A percentile compares a stretch with the other conserved stretches of the same genome.
Evolutionary conservation across 2,329 filamentous ascomycete species (phyloP).

Genomic region (Myriosclerotinia curreyana): DNA sequence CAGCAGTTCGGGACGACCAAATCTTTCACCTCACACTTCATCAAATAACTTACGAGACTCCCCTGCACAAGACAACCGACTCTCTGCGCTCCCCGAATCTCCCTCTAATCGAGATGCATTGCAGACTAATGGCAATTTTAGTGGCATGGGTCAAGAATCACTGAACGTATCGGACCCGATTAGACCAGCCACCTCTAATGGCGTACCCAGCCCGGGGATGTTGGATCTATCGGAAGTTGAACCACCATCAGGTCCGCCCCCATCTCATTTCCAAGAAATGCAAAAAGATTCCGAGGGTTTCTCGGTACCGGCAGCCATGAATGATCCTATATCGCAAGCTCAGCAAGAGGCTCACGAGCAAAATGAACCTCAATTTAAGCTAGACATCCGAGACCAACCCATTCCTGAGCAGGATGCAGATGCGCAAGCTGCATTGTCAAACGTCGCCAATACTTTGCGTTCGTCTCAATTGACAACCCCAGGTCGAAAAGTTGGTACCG

Average conservation of each 20-base stretch:
- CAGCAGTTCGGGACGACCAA: slow-evolving; percentile 56
- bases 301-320: slow-evolving; percentile 62
- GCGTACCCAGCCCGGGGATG: slow-evolving; percentile 40
- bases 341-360: slow-evolving; percentile 59
- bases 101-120: slow-evolving; percentile 41
- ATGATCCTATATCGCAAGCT: slow-evolving; percentile 68
- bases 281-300: slow-evolving; percentile 73
- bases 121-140: slow-evolving; percentile 33
- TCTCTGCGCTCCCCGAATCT: slow-evolving; percentile 58
- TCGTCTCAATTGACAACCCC: slow-evolving; percentile 58
- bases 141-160: slow-evolving; percentile 37
- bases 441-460: slow-evolving; percentile 70
- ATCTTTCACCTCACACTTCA: slow-evolving; percentile 54
- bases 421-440: slow-evolving; percentile 71
- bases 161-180: slow-evolving; percentile 13
- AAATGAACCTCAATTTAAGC: slow-evolving; percentile 68
- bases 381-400: slow-evolving; percentile 75
- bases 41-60: slow-evolving; percentile 57
- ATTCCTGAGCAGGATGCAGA: slow-evolving; percentile 75
- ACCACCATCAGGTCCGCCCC: slow-evolving; percentile 51
- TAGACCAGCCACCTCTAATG: slow-evolving; percentile 40
- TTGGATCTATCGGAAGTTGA: slow-evolving; percentile 51
- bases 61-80: slow-evolving; percentile 43
- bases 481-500: slow-evolving; percentile 67
- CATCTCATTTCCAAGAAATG: slow-evolving; percentile 39